Evolutionary conservation across 768 basidiomycete species (phyloP), one percentile per base, ranked within the genome.

Genomic region (Lyophyllum semitale): DNA sequence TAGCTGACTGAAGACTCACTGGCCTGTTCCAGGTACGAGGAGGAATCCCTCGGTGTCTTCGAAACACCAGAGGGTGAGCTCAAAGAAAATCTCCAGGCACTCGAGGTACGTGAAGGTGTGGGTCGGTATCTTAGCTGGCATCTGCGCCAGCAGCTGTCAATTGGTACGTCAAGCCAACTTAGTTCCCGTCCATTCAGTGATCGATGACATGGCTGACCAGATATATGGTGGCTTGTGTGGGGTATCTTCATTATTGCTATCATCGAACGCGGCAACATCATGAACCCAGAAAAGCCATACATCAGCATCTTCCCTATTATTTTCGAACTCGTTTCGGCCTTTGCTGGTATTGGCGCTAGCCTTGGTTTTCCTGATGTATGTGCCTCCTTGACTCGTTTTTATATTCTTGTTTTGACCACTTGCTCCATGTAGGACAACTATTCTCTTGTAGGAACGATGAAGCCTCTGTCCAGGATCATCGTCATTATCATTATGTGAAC

Each of bases 141-240:
- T 73, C 60, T 86, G 17, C 77, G 84, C 2, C 73, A 81, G 37
- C 91, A 93, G 64, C 73, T 92, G 53, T 74, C 77, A 0, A 76
- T 77, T 32, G 79, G 78, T 76, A 73, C 72, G 57, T 81, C 17
- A 12, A 35, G 20, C 15, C 43, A 26, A 22, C 9, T 42, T 52
- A 47, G 22, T 40, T n/a, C 20, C 7, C 5, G 18, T 26, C 15
- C 38, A 6, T 20, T 37, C 5, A 23, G 12, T 29, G 8, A 26
- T 35, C 18, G 17, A n/a, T 51, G 25, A 26, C 41, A 9, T 13
- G 13, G 13, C 22, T 23, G 13, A 15, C 35, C 78, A 77, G 89
- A 91, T 66, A 85, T 91, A 48, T 91, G 90, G 90, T 91, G 88
- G 89, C 77, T 93, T 8, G 85, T 83, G 0, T 83, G 84, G 69